Base-by-base conservation (phyloP, 169 alveolate genomes). In the Eimeria sp. region DNA sequence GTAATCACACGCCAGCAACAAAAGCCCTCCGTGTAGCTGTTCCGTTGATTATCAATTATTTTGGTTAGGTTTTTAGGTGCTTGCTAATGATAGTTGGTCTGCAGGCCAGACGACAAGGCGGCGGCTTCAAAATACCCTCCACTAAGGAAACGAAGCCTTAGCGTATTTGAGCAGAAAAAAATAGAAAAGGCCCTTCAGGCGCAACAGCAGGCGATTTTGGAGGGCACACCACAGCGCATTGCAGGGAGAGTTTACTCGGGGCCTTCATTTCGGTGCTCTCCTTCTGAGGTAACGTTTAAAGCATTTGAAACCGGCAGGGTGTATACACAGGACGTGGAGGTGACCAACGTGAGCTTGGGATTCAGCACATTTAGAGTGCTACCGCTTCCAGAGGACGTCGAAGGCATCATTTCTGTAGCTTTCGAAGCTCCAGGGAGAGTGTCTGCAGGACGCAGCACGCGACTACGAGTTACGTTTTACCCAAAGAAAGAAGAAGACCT, bases 371-470 rank as follows among this genome's bases (percentile, higher is more conserved):
- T 93, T 56, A 94, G 96, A 16, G 74, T 93, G 37, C 76, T 46
- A 27, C 96, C 96, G n/a, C 78, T 93, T 62, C 94, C 96, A 23
- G 96, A 93, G 77, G 95, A 93, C 10, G 93, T 93, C 60, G 94
- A 82, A n/a, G 96, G 90, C 78, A 60, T 93, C 94, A 68, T 93
- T 40, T 77, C 90, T 27, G 96, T 93, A 37, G 82, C 43, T 33
- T 93, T 93, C 71, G 89, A 49, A 56, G 88, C 96, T 18, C 94
- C 96, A 25, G 96, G 96, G 43, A 88, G 94, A 74, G 49, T 93
- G 78, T 83, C 96, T 30, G 96, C 96, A 6, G 96, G 96, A 18
- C 68, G 94, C 78, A 93, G 94, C 25, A 68, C 96, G 43, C 64
- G 72, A 11, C 9, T 93, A 56, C 83, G 80, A 8, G 94, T 93